phyloP scores from a whole-genome alignment of 179 eudicot genomes.

The Beta macrorhiza region DNA sequence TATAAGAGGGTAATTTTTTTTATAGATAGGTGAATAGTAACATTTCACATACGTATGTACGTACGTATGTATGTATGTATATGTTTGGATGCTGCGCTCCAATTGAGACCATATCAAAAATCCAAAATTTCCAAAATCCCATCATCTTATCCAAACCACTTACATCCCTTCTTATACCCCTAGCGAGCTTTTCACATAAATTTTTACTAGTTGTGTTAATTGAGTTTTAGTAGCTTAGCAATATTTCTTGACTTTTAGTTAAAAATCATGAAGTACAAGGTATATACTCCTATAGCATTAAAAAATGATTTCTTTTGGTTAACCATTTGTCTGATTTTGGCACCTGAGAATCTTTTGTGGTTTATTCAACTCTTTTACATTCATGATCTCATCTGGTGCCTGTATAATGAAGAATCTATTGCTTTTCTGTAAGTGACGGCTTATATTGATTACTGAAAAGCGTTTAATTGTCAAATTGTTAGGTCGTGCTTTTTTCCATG shows the following conservation, averaged over 20 bases:
- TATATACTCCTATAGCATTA: background rate
- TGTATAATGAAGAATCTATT: background rate
- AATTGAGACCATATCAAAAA: too few relatives aligned
- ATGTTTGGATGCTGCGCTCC: too few relatives aligned
- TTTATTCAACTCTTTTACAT: background rate
- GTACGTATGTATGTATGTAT: too few relatives aligned
- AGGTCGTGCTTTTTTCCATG: background rate
- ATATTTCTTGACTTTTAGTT: background rate
- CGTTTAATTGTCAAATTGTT: background rate
- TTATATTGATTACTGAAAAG: constrained; percentile 16
- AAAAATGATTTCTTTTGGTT: background rate
- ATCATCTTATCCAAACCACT: too few relatives aligned
- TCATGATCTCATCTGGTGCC: background rate
- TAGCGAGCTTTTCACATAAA: too few relatives aligned
- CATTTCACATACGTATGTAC: too few relatives aligned
- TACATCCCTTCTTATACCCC: too few relatives aligned
- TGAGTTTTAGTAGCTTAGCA: background rate
- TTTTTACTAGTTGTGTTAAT: too few relatives aligned
- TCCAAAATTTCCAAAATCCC: too few relatives aligned
- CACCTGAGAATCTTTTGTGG: background rate
- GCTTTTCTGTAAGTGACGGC: background rate
- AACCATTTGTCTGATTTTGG: background rate
- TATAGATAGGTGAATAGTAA: too few relatives aligned
- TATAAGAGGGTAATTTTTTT: too few relatives aligned
- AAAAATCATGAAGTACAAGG: background rate